Base-by-base conservation (phyloP, 768 basidiomycete genomes). In the Steccherinum ochraceum region DNA sequence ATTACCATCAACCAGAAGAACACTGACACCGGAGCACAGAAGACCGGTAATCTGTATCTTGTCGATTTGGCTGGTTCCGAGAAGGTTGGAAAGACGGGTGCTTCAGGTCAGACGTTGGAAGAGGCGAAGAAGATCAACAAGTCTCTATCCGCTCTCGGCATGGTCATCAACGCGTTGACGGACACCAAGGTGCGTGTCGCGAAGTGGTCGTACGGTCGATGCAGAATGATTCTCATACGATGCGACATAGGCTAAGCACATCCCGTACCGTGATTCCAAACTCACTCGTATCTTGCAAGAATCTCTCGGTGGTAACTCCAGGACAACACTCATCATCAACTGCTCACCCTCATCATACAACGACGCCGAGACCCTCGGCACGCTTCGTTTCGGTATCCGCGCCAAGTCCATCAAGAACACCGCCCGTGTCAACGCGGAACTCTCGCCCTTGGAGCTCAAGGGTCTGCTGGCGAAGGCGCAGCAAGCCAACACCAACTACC, bases 361-460 rank as follows among this genome's bases (percentile, higher is more conserved):
- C 63, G 96, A 98, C 67, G 75, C 90, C 2, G 96, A 99, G 69
- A 99, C 96, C 0, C 75, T 99, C 26, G 89, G 87, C 2, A 99
- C 96, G 3, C 81, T 99, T n/a, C 87, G 96, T 21, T 99, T 99
- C 67, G 96, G 96, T 75, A 98, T 98, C 66, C 91, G 96, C 57
- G 95, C 96, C n/a, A 99, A 99, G 71, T 90, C 91, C n/a, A 99
- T 99, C 82, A 98, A 98, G 89, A 99, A 99, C 70, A 91, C 89
- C 54, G 96, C 96, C 54, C 89, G 96, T 43, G 91, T 99, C 72
- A 99, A 99, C 67, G 93, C 93, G 48, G 96, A 99, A 68, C 79
- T 99, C 47, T 91, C 95, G 2, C 95, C 96, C 2, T 75, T 93
- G 45, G 96, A 99, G 63, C 87, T 99, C 72, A 99, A 98, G 67